Evolutionary conservation across 2,329 filamentous ascomycete genomes (phyloP), one percentile per base, ranked within the genome.

Genomic region (Fusarium paranaense): DNA sequence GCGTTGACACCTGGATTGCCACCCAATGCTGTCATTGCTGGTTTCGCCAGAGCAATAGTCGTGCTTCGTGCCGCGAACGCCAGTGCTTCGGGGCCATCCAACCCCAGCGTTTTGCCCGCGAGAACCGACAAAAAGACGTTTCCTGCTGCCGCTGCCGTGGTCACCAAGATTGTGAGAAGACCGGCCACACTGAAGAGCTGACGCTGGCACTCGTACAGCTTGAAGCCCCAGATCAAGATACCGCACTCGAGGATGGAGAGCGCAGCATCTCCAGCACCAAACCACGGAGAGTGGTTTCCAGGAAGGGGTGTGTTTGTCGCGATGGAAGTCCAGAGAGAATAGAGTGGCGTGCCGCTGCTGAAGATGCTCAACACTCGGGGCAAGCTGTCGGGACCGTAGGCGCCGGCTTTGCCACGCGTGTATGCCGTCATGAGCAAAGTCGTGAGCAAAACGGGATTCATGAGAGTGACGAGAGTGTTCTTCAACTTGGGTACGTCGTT

Each of bases 221-320:
- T 89, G 71, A 89, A 84, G 0, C 87, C 87, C 87, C 87, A 89
- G 5, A 84, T 81, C 4, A 88, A 82, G 27, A 89, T 87, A 13
- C 87, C 87, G 5, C 85, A 83, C 74, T 88, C 86, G 4, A 89
- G 85, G 4, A 89, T 77, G 0, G 86, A 85, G 2, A 85, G 81
- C 0, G 87, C 87, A 5, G 85, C 77, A 68, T 89, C 87, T 10
- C 87, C 87, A 0, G 87, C 87, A 3, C 86, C 86, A 61, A 85
- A 84, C 80, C 82, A 83, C 2, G 62, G 62, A 6, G 62, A 62
- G 5, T 66, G 71, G 32, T 79, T 77, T 4, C 59, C 25, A 0
- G 72, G 64, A 14, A 78, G 70, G 0, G 66, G 40, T 0, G 50
- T 56, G 1, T 50, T 62, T 2, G 66, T 75, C 2, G 73, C 66